Percentiles rank a stretch among this genome's conserved stretches.
Evolutionary conservation across 1,284 basidiomycete species (phyloP).

Genomic region (Apiotrichum siamense): DNA sequence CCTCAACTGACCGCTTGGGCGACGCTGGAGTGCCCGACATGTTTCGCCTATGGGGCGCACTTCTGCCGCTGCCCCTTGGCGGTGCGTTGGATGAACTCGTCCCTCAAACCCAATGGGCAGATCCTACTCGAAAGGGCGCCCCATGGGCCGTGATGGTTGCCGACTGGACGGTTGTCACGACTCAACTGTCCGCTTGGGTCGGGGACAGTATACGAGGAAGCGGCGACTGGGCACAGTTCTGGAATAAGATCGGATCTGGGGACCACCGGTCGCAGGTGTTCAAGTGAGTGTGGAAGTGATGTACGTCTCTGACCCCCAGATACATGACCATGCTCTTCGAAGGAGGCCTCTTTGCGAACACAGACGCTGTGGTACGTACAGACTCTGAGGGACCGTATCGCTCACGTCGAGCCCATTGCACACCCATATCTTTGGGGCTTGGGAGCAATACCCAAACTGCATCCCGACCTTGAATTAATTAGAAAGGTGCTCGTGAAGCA

Average conservation of each 20-base stretch:
- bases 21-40: constrained; percentile 19
- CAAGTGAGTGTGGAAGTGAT: constrained; percentile 16
- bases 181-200: constrained; percentile 24
- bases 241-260: constrained; percentile 25
- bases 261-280: constrained; percentile 30
- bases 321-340: constrained; percentile 31
- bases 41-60: constrained; percentile 27
- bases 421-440: constrained; percentile 36
- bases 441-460: constrained; percentile 16
- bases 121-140: constrained; percentile 11
- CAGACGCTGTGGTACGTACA: constrained; percentile 30
- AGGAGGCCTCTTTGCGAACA: constrained; percentile 37
- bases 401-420: constrained; percentile 24
- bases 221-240: constrained; percentile 17
- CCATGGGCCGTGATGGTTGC: constrained; percentile 23
- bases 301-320: constrained; percentile 14
- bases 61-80: constrained; percentile 16
- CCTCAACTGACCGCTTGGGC: constrained; percentile 16
- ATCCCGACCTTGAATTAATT: constrained; percentile 22
- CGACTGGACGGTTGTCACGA: constrained; percentile 24
- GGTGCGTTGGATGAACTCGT: constrained; percentile 1
- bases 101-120: constrained; percentile 14
- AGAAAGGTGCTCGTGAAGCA: constrained; percentile 7
- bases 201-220: constrained; percentile 14
- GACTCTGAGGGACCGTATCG: no score